Evolutionary conservation across 805 yeast genomes (phyloP), one percentile per base, ranked within the genome.

Genomic region (Zygoascus flipseniorum): DNA sequence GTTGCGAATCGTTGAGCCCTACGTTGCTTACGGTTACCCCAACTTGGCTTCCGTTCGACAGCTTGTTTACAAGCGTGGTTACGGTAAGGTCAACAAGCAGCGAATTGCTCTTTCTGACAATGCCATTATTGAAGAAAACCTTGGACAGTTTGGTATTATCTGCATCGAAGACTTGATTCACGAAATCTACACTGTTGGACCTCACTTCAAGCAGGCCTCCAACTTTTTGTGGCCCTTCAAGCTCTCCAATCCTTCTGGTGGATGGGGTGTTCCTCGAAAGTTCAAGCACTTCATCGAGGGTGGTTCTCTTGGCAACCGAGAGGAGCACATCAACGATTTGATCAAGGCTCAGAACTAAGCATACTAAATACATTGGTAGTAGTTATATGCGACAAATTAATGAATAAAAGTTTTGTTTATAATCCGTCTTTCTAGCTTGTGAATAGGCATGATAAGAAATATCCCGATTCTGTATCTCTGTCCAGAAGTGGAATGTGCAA

Each of bases 221-320:
- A 83, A 83, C 87, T 83, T 83, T 79, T 76, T 83, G 75, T 83
- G 88, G 87, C 89, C 89, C 74, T 83, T 83, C 87, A 79, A 83
- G 77, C 81, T 83, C 70, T 84, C 89, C 63, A 83, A 82, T 79
- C 89, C 89, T 69, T 75, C 76, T 70, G 89, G 89, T 70, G 89
- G 89, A 74, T 83, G 86, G 89, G 83, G 86, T 73, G 79, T 81
- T 62, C 76, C 76, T 65, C 81, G 89, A 80, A 83, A 84, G 80
- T 84, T 83, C 86, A 80, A 79, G 76, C 89, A 83, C 75, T 84
- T 80, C 72, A 83, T 83, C 78, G 88, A 83, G 77, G 89, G 89
- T 76, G 89, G 89, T 76, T 82, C 86, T 73, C 76, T 83, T 69
- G 89, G 89, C 79, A 83, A 83, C 85, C 81, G 88, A 73, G 89